Evolutionary conservation across 1,284 basidiomycete genomes (phyloP).

Genomic region (Pholiota adiposa): DNA sequence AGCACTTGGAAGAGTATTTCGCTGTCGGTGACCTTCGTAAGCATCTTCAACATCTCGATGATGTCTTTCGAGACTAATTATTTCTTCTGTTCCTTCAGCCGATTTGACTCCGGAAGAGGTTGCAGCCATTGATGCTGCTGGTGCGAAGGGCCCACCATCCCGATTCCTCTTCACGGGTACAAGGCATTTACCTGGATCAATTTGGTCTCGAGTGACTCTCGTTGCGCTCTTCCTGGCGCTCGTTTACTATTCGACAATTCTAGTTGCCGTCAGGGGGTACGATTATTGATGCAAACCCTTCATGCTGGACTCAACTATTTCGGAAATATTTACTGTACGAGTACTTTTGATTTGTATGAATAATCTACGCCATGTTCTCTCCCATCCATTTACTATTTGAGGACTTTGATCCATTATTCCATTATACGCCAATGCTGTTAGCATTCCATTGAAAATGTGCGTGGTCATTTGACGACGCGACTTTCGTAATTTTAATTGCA

Average conservation of each 20-base stretch:
- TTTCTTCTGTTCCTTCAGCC: slow-evolving; percentile 31
- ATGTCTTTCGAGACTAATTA: background rate
- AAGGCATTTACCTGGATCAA: background rate
- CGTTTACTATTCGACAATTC: background rate
- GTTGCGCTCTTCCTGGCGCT: background rate
- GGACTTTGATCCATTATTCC: too few species aligned
- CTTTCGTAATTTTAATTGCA: background rate
- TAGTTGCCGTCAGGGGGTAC: background rate
- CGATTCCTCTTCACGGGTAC: background rate
- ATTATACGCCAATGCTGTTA: too few species aligned
- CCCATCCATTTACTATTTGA: too few species aligned
- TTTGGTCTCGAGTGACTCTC: background rate
- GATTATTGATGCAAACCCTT: background rate
- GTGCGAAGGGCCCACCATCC: slow-evolving; percentile 40
- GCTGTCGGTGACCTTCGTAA: slow-evolving; percentile 62
- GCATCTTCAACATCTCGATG: slow-evolving; percentile 22
- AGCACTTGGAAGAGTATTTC: slow-evolving; percentile 70
- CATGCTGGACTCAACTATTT: background rate
- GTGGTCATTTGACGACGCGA: background rate
- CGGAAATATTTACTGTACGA: background rate
- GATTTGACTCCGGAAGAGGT: slow-evolving; percentile 53
- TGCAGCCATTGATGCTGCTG: slow-evolving; percentile 60
- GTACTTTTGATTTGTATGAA: too few species aligned
- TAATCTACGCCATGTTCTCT: too few species aligned
- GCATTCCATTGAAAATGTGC: too few species aligned